These are phyloP conservation scores for Puccinellia tenuiflora DNA, from an alignment of 176 grass and related monocot genomes.

Conservation along the genomic window DNA sequence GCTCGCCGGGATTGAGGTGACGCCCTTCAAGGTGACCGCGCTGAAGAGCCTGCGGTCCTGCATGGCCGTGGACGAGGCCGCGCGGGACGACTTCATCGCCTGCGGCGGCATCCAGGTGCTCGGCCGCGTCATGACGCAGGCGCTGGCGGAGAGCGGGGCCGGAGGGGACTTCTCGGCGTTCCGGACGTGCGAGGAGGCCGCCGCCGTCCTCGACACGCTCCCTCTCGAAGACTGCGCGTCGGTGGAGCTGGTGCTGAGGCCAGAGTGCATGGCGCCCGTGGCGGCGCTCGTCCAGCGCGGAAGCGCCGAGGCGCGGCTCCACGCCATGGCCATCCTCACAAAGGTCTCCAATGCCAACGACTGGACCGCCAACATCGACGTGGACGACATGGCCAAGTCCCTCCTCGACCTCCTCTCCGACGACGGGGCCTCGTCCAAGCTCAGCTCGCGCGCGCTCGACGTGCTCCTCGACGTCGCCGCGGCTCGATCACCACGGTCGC, in stretches of 20 bases:
- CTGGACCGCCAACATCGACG: slow-evolving; percentile 32
- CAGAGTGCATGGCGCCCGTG: slow-evolving; percentile 52
- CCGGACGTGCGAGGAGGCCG: slow-evolving; percentile 54
- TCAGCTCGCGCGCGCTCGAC: slow-evolving; percentile 61
- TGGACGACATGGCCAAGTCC: slow-evolving; percentile 45
- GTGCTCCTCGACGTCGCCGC: slow-evolving; percentile 50
- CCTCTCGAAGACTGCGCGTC: slow-evolving; percentile 26
- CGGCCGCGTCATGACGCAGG: slow-evolving; percentile 29
- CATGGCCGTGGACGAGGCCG: slow-evolving; percentile 12
- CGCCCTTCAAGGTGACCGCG: slow-evolving; percentile 55
- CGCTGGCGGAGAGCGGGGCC: slow-evolving; percentile 8
- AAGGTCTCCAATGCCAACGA: slow-evolving; percentile 44
- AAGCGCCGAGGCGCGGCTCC: slow-evolving; percentile 55
- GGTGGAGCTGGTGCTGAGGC: slow-evolving; percentile 35
- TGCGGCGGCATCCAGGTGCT: slow-evolving; percentile 36
- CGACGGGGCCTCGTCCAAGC: slow-evolving; percentile 59
- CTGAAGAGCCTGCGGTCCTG: slow-evolving; percentile 39
- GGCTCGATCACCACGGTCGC: slow-evolving; percentile 31
- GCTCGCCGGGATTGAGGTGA: slow-evolving; percentile 26
- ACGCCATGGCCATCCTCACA: slow-evolving; percentile 52
- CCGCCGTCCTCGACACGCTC: slow-evolving; percentile 38
- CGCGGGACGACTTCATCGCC: slow-evolving; percentile 29
- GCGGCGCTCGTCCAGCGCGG: slow-evolving; percentile 58
- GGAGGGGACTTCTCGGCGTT: slow-evolving; percentile 44
- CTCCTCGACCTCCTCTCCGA: slow-evolving; percentile 81